These are phyloP conservation scores for Euptelea pleiosperma DNA, from an alignment of 164 flowering plant species.

Conservation along the genomic window DNA sequence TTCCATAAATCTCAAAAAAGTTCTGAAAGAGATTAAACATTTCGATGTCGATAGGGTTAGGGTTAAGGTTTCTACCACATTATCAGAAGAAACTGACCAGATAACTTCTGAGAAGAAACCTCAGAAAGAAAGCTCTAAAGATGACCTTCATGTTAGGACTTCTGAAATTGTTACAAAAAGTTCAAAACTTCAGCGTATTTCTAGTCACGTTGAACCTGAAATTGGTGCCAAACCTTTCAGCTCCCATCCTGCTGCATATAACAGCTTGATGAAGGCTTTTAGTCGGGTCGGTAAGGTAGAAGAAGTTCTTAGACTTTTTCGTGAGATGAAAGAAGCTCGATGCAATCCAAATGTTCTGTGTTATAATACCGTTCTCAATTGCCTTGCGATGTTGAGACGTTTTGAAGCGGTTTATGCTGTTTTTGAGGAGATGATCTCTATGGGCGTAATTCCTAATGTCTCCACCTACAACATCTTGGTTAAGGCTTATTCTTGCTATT, in stretches of 20 bases:
- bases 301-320: constrained; percentile 5
- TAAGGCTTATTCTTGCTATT: constrained; percentile 8
- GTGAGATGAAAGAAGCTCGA: constrained; percentile 2
- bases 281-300: constrained; percentile 2
- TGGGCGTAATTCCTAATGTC: neutral
- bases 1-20: neutral
- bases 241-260: constrained; percentile 5
- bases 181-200: neutral
- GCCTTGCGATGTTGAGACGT: neutral
- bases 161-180: neutral
- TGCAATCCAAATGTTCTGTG: constrained; percentile 6
- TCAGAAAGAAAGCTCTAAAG: neutral
- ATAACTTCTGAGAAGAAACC: neutral
- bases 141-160: neutral
- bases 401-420: neutral
- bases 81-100: neutral
- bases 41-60: too few relatives aligned
- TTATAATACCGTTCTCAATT: constrained; percentile 10
- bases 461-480: constrained; percentile 12
- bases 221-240: neutral
- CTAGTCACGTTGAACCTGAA: neutral
- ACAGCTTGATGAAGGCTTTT: constrained; percentile 6
- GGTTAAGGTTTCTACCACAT: too few relatives aligned
- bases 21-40: neutral
- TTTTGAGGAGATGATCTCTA: neutral